Evolutionary conservation across 164 flowering plant genomes (phyloP), one percentile per base, ranked within the genome.

Genomic region (Protea cynaroides): DNA sequence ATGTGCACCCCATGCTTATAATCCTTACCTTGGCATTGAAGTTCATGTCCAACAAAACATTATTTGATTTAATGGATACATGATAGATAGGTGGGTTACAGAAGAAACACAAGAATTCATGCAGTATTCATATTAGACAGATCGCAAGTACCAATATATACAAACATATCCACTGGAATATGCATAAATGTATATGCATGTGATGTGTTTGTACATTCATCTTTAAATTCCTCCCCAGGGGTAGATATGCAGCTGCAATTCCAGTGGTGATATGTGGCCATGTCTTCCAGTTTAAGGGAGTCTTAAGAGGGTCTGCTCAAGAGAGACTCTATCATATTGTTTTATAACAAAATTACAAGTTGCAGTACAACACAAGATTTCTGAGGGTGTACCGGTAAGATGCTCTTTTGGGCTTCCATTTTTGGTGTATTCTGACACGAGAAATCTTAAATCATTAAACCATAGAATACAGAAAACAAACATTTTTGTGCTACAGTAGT

Each of bases 251-350:
- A 65, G 97, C 88, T 52, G 89, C 89, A n/a, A 91, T 87, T 24
- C 87, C 92, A 61, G 72, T 64, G 7, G 89, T 93, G 66, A 91
- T 89, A 54, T 81, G 81, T 59, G 85, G 69, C 66, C 97, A 82
- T 14, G 79, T 79, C 69, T 80, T 83, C 97, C 97, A 89, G 72
- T 81, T 83, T 74, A 91, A 79, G 37, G 97, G 97, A 77, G 93
- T 89, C 78, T 71, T 89, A 12, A 89, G 80, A 63, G 97, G 97
- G 76, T 91, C 93, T 89, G 86, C 63, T 50, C 54, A 71, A 72
- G 56, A 53, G 44, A 21, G 25, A 72, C 55, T 47, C 46, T 15
- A 24, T 71, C 67, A 69, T 44, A 7, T 17, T 4, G 19, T 25
- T 47, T 46, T 10, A 4, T 40, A 17, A 37, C 13, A 9, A 61